phyloP scores from a whole-genome alignment of 2,329 filamentous ascomycete species.

The Pleoardoris graminearum region DNA sequence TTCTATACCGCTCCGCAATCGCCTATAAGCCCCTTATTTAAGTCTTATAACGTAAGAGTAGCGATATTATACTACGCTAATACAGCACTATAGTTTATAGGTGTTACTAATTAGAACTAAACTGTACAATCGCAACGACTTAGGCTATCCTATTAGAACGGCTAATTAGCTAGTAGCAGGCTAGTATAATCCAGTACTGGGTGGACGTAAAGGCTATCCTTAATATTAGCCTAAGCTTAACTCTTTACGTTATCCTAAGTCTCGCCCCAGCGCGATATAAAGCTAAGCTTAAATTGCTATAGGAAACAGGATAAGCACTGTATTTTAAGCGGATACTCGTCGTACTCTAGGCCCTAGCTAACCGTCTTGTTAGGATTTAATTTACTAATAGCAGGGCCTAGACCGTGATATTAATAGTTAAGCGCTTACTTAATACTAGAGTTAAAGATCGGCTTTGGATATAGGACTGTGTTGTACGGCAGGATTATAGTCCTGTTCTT shows the following conservation, averaged over 20 bases:
- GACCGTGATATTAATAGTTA: background rate
- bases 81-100: background rate
- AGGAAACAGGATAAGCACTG: conserved; percentile 1
- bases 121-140: background rate
- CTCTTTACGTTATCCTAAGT: background rate
- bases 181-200: background rate
- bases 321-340: background rate
- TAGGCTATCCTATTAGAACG: background rate
- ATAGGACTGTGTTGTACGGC: background rate
- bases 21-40: background rate
- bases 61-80: conserved; percentile 1
- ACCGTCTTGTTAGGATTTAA: background rate
- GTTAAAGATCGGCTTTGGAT: background rate
- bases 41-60: conserved; percentile 3
- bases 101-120: background rate
- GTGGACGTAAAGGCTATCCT: background rate
- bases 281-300: conserved; percentile 1
- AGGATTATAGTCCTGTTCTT: background rate
- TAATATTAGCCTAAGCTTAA: background rate
- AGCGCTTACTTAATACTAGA: conserved; percentile 1
- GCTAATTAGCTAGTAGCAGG: background rate
- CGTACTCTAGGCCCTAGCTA: background rate
- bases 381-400: background rate
- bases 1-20: background rate
- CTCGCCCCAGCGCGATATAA: conserved; percentile 1